Evolutionary conservation across 352 stramenopile species (phyloP), one percentile per base, ranked within the genome.

Genomic region (Phytophthora podocarpi): DNA sequence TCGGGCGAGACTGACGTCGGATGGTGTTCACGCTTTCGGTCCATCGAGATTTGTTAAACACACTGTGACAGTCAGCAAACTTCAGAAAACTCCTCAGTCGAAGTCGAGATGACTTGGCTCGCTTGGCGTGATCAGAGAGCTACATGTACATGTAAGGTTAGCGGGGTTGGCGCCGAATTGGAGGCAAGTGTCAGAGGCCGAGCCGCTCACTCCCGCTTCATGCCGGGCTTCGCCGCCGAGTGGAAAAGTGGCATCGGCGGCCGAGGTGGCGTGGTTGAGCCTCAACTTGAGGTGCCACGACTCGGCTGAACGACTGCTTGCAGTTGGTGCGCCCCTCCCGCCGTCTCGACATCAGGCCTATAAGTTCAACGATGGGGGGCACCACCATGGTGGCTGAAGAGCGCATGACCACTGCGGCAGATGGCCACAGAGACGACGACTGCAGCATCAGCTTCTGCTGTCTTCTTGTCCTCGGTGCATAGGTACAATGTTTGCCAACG

Each of bases 281-380:
- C 21, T 47, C 26, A 31, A 41, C 32, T 43, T 28, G 34, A 42
- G 36, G 20, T 50, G 35, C 36, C 21, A 61, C 20, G 51, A 59
- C 39, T 11, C 18, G 5, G 34, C 35, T 30, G 4, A 56, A 46
- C 62, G 36, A 64, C 56, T 62, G 42, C 49, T 67, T 59, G 56
- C 63, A 63, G 49, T 62, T 43, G 35, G 34, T 16, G 21, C 37
- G 36, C 61, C 55, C 55, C 48, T 70, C 62, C 35, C 40, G 41
- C 31, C 20, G 48, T 42, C n/a, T 59, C 32, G 16, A 48, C 37
- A 48, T 67, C 49, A 49, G 40, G 13, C 40, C n/a, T 11, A 21
- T 31, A 71, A 63, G 63, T 64, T 64, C 57, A 72, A 72, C 49
- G 63, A 72, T 67, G 57, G 57, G 63, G 42, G 18, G 59, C 42